Evolutionary conservation across 805 yeast genomes (phyloP).

Genomic region (Cyberlindnera americana): DNA sequence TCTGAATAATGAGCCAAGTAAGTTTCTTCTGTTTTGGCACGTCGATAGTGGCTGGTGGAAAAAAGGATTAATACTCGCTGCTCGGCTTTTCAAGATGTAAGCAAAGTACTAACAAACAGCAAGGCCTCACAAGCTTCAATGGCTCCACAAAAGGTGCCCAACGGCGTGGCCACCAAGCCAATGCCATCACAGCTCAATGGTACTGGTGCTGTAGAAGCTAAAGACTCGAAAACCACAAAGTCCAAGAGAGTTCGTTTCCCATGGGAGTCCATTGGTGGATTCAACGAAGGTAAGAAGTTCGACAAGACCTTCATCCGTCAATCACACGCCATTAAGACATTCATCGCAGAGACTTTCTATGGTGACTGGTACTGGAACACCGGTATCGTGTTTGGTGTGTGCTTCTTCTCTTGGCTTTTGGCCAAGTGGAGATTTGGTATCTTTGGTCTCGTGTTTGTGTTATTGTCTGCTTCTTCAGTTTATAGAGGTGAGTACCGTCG

Average conservation of each 20-base stretch:
- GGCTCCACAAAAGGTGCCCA: slow-evolving; percentile 3
- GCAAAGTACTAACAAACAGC: background rate
- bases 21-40: background rate
- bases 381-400: slow-evolving; percentile 60
- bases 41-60: background rate
- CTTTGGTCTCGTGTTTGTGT: slow-evolving; percentile 56
- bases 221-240: too few relatives aligned
- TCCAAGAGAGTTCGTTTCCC: slow-evolving; percentile 28
- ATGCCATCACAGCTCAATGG: background rate
- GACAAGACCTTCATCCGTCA: slow-evolving; percentile 24
- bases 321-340: slow-evolving; percentile 46
- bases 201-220: too few relatives aligned
- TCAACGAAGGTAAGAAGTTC: slow-evolving; percentile 25
- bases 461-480: slow-evolving; percentile 59
- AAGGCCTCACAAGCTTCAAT: background rate
- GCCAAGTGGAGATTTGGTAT: slow-evolving; percentile 65
- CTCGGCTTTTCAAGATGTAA: too few relatives aligned
- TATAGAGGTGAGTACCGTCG: slow-evolving; percentile 73
- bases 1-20: background rate
- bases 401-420: slow-evolving; percentile 66
- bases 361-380: slow-evolving; percentile 74
- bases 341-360: slow-evolving; percentile 63
- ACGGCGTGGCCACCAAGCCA: slow-evolving; percentile 1
- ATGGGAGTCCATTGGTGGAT: slow-evolving; percentile 34
- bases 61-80: too few relatives aligned